Base-by-base conservation (phyloP, 768 basidiomycete species). In the Hortiboletus flavorubellus region DNA sequence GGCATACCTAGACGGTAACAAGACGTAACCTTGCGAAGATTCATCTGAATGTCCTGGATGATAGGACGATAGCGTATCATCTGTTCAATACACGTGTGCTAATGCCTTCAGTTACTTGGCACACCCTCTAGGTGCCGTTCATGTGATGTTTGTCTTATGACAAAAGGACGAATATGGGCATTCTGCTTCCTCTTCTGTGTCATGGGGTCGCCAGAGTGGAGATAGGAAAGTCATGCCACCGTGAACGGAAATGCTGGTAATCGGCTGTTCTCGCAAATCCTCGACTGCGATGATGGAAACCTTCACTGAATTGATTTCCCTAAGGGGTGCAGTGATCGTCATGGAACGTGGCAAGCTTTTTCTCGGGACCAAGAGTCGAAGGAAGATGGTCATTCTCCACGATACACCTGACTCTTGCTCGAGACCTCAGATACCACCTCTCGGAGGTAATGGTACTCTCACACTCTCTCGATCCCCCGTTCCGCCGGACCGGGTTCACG, bases 1-100 rank as follows among this genome's bases (percentile, higher is more conserved):
- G 93, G 94, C 51, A 81, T 85, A 76, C 85, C 82, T 46, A 76
- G 88, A 61, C 85, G 90, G 75, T 91, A 50, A 68, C 46, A 42
- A 44, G 43, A 50, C 12, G 31, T 47, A 35, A 41, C 51, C 37
- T 46, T 48, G 37, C 62, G 59, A 58, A 60, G 55, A 60, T 53
- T 56, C 51, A 51, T 48, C 26, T 26, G 38, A 34, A 40, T 55
- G 55, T 34, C 33, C 51, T n/a, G 31, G 40, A 23, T 29, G 40
- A 57, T 51, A 53, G 21, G 58, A 58, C 39, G 45, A 51, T 69
- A 61, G 56, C 40, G 54, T 68, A 60, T 55, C 44, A 46, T 49
- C 38, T 64, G 61, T 61, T 62, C 62, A 55, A 55, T 64, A 33
- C 49, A 53, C 50, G 29, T 39, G 9, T 16, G 31, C 56, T 58